Evolutionary conservation across 2,329 filamentous ascomycete species (phyloP), one percentile per base, ranked within the genome.

Genomic region (Fonsecaea pedrosoi): DNA sequence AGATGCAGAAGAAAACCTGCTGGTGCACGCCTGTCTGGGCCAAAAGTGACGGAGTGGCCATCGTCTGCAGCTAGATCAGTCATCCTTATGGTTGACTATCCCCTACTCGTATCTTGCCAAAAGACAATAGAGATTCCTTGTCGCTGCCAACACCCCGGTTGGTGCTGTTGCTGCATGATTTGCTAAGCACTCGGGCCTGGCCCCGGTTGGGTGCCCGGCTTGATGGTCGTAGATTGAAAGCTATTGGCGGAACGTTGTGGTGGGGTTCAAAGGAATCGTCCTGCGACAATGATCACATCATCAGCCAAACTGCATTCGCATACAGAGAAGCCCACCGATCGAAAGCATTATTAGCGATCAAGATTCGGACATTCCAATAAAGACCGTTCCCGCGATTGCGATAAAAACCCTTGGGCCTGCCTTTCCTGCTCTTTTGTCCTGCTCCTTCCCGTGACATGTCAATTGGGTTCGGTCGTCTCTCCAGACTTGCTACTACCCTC

Each of bases 361-460:
- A 50, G 45, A 50, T 50, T 21, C 45, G 12, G 25, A 9, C 30
- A 32, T 12, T 9, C 45, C 45, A 10, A 25, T 25, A 25, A 12
- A 30, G 9, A 18, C 18, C 45, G 45, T 61, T 61, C 32, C 32
- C 30, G 30, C n/a, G 55, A 42, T 37, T 42, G 54, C 54, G 56
- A 63, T 56, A 65, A 68, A 61, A 35, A 13, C 55, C n/a, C 25
- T 45, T 15, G 48, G 15, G n/a, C 53, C 54, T 32, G 1, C 50
- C 50, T 45, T 15, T n/a, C 50, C 62, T 37, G 48, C 56, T 42
- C 18, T 63, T 13, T 45, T 62, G 48, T 12, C 57, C 32, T 60
- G 35, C 18, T 63, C n/a, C 42, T 62, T 54, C 13, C 57, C 32
- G 60, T 69, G 70, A 66, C 61, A 72, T 72, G 70, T 72, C 70